A percentile compares a stretch with the other conserved stretches of the same genome.
These are phyloP conservation scores for Rhodotorula mucilaginosa DNA, from an alignment of 1,284 basidiomycete genomes.

Conservation along the genomic window DNA sequence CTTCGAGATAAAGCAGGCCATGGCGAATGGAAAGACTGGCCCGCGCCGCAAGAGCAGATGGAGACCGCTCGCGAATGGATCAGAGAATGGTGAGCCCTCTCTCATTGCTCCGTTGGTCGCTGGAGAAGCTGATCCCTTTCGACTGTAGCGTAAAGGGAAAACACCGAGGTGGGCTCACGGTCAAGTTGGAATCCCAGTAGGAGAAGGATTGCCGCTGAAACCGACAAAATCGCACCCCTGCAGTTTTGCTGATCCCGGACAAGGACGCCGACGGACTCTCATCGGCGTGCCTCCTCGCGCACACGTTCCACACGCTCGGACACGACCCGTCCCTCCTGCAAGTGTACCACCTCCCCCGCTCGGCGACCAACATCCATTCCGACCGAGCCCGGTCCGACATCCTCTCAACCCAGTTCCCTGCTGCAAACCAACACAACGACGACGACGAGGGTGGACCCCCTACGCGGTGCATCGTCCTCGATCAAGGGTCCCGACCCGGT, in stretches of 20 bases:
- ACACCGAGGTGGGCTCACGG: slow-evolving; percentile 9
- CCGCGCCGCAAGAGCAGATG: slow-evolving; percentile 30
- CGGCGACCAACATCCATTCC: slow-evolving; percentile 30
- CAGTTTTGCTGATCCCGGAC: slow-evolving; percentile 36
- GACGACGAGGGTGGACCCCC: background rate
- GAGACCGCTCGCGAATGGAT: slow-evolving; percentile 21
- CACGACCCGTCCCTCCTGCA: slow-evolving; percentile 31
- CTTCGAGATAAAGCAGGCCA: slow-evolving; percentile 2
- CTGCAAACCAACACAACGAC: background rate
- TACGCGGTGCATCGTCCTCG: slow-evolving; percentile 38
- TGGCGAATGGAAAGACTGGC: slow-evolving; percentile 39
- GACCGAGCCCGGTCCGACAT: slow-evolving; percentile 23
- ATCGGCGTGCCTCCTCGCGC: slow-evolving; percentile 31
- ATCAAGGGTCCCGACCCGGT: slow-evolving; percentile 41
- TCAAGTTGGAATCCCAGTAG: too few relatives aligned
- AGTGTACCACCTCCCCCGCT: slow-evolving; percentile 40
- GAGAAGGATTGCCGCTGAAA: too few relatives aligned
- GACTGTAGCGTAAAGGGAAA: slow-evolving; percentile 20
- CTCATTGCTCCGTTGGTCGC: background rate
- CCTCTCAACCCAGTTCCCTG: slow-evolving; percentile 16
- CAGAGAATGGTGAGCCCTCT: slow-evolving; percentile 27
- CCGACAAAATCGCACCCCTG: too few relatives aligned
- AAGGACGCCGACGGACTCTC: slow-evolving; percentile 42
- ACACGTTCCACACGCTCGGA: slow-evolving; percentile 23
- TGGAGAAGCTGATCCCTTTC: background rate